Conservation (phyloP, 2,329 filamentous ascomycete genomes). For the Neocucurbitaria cava region DNA sequence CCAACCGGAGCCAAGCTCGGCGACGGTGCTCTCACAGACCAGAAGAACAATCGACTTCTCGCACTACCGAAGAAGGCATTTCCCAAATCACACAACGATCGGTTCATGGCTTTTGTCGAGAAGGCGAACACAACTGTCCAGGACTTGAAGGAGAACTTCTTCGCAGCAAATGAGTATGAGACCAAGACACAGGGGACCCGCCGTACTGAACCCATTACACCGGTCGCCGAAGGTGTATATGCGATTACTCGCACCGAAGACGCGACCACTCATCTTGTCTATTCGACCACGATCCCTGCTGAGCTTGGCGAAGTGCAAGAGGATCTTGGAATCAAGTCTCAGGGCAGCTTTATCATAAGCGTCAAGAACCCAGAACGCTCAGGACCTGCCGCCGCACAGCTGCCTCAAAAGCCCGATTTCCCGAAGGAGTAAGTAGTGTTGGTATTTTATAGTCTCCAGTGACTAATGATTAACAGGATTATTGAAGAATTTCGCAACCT, state of each 20-base stretch:
- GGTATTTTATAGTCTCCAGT: background rate
- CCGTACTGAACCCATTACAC: conserved; percentile 72
- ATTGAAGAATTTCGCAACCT: conserved; percentile 74
- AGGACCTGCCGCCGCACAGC: conserved; percentile 67
- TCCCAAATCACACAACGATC: conserved; percentile 70
- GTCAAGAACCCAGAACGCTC: conserved; percentile 79
- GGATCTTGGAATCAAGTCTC: conserved; percentile 73
- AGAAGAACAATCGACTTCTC: conserved; percentile 72
- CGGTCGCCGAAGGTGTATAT: conserved; percentile 86
- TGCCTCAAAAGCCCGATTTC: conserved; percentile 73
- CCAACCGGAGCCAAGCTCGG: conserved; percentile 72
- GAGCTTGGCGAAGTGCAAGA: conserved; percentile 75
- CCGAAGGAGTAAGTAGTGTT: conserved; percentile 66
- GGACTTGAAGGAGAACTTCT: conserved; percentile 75
- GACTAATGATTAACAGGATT: conserved; percentile 56
- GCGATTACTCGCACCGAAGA: conserved; percentile 74
- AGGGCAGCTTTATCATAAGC: conserved; percentile 79
- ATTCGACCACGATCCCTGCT: conserved; percentile 77
- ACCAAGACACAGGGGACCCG: conserved; percentile 78
- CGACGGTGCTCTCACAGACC: conserved; percentile 62
- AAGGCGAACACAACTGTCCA: conserved; percentile 71
- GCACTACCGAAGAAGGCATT: conserved; percentile 85
- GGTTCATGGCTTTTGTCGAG: conserved; percentile 84
- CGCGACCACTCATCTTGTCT: conserved; percentile 77
- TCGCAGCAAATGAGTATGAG: conserved; percentile 70